Evolutionary conservation across 257 asterid genomes (phyloP).

Genomic region (Nicotiana otophora): DNA sequence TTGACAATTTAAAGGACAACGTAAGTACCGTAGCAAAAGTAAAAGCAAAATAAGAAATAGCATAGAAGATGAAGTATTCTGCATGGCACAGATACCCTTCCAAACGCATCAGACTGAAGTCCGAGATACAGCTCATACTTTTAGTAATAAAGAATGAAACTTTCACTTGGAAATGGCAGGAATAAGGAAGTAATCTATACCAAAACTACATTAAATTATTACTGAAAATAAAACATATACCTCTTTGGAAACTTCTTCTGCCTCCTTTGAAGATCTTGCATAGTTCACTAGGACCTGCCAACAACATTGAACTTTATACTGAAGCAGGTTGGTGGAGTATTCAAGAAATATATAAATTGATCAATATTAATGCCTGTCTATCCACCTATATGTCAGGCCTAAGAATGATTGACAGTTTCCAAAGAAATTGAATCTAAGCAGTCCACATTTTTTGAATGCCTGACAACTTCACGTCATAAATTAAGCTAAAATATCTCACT

Average conservation of each 20-base stretch:
- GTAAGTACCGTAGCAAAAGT: background rate
- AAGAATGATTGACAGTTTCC: background rate
- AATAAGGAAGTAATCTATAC: background rate
- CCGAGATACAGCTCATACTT: background rate
- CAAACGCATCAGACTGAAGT: background rate
- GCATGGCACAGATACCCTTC: background rate
- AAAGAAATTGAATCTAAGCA: background rate
- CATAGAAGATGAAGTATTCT: background rate
- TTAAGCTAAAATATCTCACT: background rate
- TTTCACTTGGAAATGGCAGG: background rate
- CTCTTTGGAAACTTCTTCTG: slow-evolving; percentile 79
- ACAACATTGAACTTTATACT: background rate
- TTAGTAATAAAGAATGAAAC: background rate
- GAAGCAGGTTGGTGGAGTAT: background rate
- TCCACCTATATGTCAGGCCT: slow-evolving; percentile 6
- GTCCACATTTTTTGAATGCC: background rate
- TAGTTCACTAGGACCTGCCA: slow-evolving; percentile 90
- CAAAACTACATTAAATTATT: background rate
- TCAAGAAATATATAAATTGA: background rate
- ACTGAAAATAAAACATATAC: slow-evolving; percentile 7
- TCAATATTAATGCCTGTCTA: background rate
- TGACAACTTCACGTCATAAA: background rate
- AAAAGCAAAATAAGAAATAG: background rate
- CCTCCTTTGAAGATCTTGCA: slow-evolving; percentile 97
- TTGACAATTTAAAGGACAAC: background rate